Percentiles rank a stretch among this genome's conserved stretches.
phyloP scores from a whole-genome alignment of 2,329 filamentous ascomycete genomes.

The Fusarium sp. region DNA sequence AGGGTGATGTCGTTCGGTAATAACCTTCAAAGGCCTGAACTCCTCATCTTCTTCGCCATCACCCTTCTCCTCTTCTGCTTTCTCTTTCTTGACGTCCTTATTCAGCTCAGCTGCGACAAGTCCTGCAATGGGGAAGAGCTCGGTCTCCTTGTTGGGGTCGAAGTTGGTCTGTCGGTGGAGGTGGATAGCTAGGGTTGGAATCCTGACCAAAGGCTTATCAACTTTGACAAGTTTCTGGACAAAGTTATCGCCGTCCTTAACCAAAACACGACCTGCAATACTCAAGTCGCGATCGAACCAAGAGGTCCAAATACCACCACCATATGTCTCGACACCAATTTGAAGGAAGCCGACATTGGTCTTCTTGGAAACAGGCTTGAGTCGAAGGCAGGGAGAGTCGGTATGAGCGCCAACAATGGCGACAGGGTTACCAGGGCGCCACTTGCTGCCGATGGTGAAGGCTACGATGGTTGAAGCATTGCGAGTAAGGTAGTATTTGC shows the following conservation, averaged over 20 bases:
- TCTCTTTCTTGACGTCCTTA: slow-evolving; percentile 69
- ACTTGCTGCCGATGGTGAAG: slow-evolving; percentile 90
- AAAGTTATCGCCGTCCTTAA: slow-evolving; percentile 78
- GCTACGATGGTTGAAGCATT: slow-evolving; percentile 93
- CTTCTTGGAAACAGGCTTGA: slow-evolving; percentile 96
- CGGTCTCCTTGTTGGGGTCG: slow-evolving; percentile 95
- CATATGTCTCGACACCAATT: slow-evolving; percentile 96
- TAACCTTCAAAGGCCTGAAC: slow-evolving; percentile 81
- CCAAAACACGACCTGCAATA: slow-evolving; percentile 89
- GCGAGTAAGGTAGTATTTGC: slow-evolving; percentile 96
- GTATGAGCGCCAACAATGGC: slow-evolving; percentile 96
- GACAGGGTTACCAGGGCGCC: slow-evolving; percentile 91
- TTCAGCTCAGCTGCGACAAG: slow-evolving; percentile 91
- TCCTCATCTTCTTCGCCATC: slow-evolving; percentile 56
- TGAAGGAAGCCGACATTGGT: slow-evolving; percentile 88
- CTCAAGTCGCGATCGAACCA: slow-evolving; percentile 98
- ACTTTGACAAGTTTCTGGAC: slow-evolving; percentile 90
- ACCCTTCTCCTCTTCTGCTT: slow-evolving; percentile 54
- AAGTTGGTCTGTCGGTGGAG: slow-evolving; percentile 89
- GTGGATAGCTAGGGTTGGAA: slow-evolving; percentile 95
- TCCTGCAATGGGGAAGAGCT: slow-evolving; percentile 93
- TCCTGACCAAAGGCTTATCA: slow-evolving; percentile 88
- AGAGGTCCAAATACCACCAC: slow-evolving; percentile 96
- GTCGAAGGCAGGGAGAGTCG: slow-evolving; percentile 89
- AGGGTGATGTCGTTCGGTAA: slow-evolving; percentile 88